phyloP scores from a whole-genome alignment of 768 basidiomycete species.

The Tulasnella sp. region DNA sequence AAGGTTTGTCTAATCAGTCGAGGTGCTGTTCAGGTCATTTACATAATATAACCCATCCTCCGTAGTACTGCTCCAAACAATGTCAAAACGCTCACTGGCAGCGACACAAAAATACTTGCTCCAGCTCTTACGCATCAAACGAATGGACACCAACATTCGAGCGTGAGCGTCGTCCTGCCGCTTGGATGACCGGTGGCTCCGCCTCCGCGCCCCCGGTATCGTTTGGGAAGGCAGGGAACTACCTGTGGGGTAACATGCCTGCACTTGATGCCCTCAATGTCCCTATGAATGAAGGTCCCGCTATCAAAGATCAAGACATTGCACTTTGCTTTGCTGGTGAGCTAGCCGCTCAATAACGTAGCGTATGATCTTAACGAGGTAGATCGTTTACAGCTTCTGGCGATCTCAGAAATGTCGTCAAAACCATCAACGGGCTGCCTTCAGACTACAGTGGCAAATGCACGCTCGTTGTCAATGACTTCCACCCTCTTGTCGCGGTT shows the following conservation, averaged over 20 bases:
- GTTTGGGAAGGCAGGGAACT: conserved; percentile 13
- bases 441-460: conserved; percentile 37
- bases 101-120: conserved; percentile 34
- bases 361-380: neutral
- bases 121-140: conserved; percentile 23
- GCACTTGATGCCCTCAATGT: conserved; percentile 32
- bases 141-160: neutral
- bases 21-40: neutral
- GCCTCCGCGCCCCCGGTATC: neutral
- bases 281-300: conserved; percentile 26
- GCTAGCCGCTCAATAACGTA: neutral
- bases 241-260: conserved; percentile 33
- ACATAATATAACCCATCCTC: neutral
- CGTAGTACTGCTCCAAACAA: conserved; percentile 2
- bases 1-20: neutral
- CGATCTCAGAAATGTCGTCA: conserved; percentile 41
- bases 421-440: conserved; percentile 40
- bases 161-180: neutral
- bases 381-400: conserved; percentile 37
- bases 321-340: conserved; percentile 15
- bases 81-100: conserved; percentile 39
- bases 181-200: neutral
- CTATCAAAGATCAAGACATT: neutral
- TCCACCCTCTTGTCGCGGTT: conserved; percentile 27
- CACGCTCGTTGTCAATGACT: conserved; percentile 40